These are phyloP conservation scores for Penicillium sp. DNA, from an alignment of 2,329 filamentous ascomycete genomes.

Conservation along the genomic window DNA sequence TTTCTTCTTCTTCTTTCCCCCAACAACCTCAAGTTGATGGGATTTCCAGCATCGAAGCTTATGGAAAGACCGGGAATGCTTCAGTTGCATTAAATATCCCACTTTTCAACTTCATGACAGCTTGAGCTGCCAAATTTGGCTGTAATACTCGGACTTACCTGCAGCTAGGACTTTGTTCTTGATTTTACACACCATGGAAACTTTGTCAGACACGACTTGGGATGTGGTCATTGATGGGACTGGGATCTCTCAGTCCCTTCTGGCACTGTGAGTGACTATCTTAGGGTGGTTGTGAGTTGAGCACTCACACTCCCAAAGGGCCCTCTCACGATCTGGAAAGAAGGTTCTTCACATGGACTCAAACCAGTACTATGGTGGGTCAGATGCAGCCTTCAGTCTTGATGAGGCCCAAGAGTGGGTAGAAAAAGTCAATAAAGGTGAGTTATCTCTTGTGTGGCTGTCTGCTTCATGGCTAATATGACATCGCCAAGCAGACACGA, in stretches of 20 bases:
- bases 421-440: slow-evolving; percentile 45
- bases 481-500: slow-evolving; percentile 32
- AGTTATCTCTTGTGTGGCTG: slow-evolving; percentile 16
- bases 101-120: slow-evolving; percentile 25
- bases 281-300: slow-evolving; percentile 21
- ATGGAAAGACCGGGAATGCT: slow-evolving; percentile 7
- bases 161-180: slow-evolving; percentile 16
- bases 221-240: slow-evolving; percentile 79
- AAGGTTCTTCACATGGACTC: slow-evolving; percentile 86
- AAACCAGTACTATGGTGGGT: slow-evolving; percentile 83
- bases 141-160: slow-evolving; percentile 22
- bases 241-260: slow-evolving; percentile 73
- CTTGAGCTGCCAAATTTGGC: slow-evolving; percentile 15
- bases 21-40: background rate
- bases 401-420: slow-evolving; percentile 79
- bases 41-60: background rate
- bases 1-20: background rate
- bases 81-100: background rate
- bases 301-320: slow-evolving; percentile 65
- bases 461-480: slow-evolving; percentile 22
- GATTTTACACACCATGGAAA: slow-evolving; percentile 60
- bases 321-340: slow-evolving; percentile 87
- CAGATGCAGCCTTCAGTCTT: slow-evolving; percentile 81
- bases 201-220: slow-evolving; percentile 71
- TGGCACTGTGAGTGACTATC: slow-evolving; percentile 64